Base-by-base conservation (phyloP, 2,329 filamentous ascomycete genomes). In the Clonostachys sp. region DNA sequence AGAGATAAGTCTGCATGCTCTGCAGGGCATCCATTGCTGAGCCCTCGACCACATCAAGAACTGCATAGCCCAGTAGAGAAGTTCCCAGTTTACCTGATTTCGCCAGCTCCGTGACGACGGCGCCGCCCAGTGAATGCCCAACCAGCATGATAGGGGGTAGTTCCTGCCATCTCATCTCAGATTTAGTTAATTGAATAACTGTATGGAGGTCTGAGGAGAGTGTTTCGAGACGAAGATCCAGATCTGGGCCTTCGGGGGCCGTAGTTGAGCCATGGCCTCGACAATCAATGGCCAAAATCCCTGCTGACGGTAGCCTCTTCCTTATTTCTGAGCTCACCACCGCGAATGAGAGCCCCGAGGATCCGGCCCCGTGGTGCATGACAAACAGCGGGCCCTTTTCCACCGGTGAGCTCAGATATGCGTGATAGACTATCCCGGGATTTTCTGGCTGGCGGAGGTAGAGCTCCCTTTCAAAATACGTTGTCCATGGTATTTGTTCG, bases 21-120 rank as follows among this genome's bases (percentile, higher is more conserved):
- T 91, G 84, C 46, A 99, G 75, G 4, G 94, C 92, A 63, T 97
- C 94, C 66, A 99, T 92, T 34, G 94, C 94, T 1, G 89, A 95
- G 12, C 94, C 89, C 67, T 99, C 94, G 30, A 99, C 94, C 5
- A 99, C 90, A 66, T 99, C 94, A 14, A 99, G 74, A 8, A 97
- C 91, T 5, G 84, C 89, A 66, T 92, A 96, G 17, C 89, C 94
- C 14, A 97, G 73, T 2, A 97, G 64, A 24, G 83, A 78, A 36
- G 70, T 64, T 2, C 86, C 88, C 35, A 96, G 70, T 38, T 75
- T 70, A 2, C 81, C 81, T 16, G 76, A 77, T 59, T 80, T 83
- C 12, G 91, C 91, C 48, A 95, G 74, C 59, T 96, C 83, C 1
- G 90, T 95, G 9, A 96, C 83, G 0, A 97, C 89, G 7, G 92